Conservation (phyloP, 163 green algal genomes). For the Chlorella variabilis region DNA sequence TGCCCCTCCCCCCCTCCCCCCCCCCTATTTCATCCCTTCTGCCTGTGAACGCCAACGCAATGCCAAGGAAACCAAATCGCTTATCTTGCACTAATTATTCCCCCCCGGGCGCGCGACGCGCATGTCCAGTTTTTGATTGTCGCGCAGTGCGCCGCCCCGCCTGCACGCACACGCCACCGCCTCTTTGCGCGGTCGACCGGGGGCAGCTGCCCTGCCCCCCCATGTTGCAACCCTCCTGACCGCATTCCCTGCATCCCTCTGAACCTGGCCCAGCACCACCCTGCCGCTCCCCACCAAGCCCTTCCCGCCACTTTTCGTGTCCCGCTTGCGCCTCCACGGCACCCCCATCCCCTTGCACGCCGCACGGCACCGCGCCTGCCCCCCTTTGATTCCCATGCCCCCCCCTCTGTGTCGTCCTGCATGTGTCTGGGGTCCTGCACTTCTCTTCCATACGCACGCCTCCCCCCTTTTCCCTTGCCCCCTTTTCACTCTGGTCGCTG, state of each 20-base stretch:
- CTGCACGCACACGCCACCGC: background rate
- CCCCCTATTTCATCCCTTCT: slow-evolving; percentile 1
- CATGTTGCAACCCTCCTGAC: background rate
- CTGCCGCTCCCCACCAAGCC: background rate
- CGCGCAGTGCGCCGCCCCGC: background rate
- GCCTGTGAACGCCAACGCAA: background rate
- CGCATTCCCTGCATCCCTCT: background rate
- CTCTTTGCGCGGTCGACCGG: too few relatives aligned
- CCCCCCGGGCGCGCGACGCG: background rate
- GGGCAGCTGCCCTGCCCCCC: too few relatives aligned
- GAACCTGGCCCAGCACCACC: background rate
- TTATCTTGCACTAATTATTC: background rate
- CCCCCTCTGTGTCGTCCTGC: too few relatives aligned
- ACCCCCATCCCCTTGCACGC: background rate
- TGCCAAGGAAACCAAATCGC: background rate
- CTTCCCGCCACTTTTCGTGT: too few relatives aligned
- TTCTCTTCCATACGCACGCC: too few relatives aligned
- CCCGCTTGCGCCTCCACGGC: too few relatives aligned
- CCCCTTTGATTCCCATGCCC: background rate
- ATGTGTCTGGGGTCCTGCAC: too few relatives aligned
- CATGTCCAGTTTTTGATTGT: background rate
- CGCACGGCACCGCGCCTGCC: background rate
- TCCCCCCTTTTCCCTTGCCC: background rate
- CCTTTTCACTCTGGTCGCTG: too few relatives aligned
- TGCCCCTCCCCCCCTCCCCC: background rate